These are phyloP conservation scores for Arctium minus DNA, from an alignment of 129 eudicot species.

Conservation along the genomic window DNA sequence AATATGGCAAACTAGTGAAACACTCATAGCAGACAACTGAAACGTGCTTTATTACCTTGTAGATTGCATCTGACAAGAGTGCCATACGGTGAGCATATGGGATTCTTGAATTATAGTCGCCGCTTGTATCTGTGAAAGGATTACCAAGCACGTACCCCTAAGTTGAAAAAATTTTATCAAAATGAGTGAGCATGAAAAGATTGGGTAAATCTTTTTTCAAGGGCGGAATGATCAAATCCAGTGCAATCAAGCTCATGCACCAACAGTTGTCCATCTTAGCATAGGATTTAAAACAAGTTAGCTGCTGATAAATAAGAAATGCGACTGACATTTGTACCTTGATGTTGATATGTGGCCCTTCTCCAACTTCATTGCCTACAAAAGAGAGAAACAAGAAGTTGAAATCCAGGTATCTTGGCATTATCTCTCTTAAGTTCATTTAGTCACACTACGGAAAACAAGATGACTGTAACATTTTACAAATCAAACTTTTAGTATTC, in stretches of 20 bases:
- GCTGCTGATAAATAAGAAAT: not conserved
- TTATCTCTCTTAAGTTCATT: not conserved
- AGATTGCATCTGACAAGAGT: constrained; percentile 21
- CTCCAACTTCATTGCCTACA: constrained; percentile 15
- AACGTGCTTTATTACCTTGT: constrained; percentile 4
- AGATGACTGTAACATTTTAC: not conserved
- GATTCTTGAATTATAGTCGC: not conserved
- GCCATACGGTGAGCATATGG: not conserved
- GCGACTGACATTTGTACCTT: not conserved
- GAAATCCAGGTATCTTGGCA: not conserved
- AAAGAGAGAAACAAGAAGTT: not conserved
- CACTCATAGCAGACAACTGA: not conserved
- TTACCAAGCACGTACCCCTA: constrained; percentile 26
- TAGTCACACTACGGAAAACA: not conserved
- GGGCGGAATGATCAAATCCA: too few relatives aligned
- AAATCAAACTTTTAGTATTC: not conserved
- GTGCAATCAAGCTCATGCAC: not conserved
- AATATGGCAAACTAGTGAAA: not conserved
- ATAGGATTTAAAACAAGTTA: not conserved
- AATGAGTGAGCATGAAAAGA: not conserved
- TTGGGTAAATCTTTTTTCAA: not conserved
- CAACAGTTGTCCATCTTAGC: not conserved
- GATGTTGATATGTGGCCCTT: constrained; percentile 6
- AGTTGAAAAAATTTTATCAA: not conserved
- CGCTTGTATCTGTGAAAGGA: not conserved